phyloP scores from a whole-genome alignment of 805 yeast genomes.

The Helenozyma rhizophorensis region DNA sequence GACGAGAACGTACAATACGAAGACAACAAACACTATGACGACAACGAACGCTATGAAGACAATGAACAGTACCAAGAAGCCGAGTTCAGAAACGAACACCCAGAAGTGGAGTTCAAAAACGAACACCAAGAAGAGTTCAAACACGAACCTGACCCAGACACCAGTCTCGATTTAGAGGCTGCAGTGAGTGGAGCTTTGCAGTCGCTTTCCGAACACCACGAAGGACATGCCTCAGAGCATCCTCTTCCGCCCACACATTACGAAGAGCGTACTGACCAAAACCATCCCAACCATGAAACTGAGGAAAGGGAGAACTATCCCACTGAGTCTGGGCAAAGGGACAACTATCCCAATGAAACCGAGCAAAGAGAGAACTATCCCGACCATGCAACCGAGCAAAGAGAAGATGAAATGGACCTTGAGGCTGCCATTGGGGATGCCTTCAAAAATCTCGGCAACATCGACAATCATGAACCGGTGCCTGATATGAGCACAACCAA shows the following conservation, averaged over 20 bases:
- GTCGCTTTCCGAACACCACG: too few species aligned
- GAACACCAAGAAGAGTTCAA: too few species aligned
- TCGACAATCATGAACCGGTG: neutral
- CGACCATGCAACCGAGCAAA: neutral
- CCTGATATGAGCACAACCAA: neutral
- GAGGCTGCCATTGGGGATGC: constrained; percentile 29
- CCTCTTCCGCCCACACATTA: too few species aligned
- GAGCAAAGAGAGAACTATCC: too few species aligned
- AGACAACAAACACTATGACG: too few species aligned
- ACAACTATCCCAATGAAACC: neutral
- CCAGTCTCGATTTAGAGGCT: too few species aligned
- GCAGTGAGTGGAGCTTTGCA: too few species aligned
- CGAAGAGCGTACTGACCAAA: too few species aligned
- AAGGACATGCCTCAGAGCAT: too few species aligned
- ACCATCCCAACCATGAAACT: neutral
- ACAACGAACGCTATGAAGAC: neutral
- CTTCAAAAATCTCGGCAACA: constrained; percentile 11
- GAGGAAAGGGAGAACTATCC: neutral
- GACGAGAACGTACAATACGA: too few species aligned
- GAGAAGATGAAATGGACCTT: constrained; percentile 3
- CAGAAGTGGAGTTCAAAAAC: neutral
- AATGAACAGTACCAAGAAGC: neutral
- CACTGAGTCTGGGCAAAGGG: neutral
- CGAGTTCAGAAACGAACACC: neutral
- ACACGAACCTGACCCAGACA: too few species aligned